Conservation (phyloP, 2,329 filamentous ascomycete species). For the Neonectria sp. region DNA sequence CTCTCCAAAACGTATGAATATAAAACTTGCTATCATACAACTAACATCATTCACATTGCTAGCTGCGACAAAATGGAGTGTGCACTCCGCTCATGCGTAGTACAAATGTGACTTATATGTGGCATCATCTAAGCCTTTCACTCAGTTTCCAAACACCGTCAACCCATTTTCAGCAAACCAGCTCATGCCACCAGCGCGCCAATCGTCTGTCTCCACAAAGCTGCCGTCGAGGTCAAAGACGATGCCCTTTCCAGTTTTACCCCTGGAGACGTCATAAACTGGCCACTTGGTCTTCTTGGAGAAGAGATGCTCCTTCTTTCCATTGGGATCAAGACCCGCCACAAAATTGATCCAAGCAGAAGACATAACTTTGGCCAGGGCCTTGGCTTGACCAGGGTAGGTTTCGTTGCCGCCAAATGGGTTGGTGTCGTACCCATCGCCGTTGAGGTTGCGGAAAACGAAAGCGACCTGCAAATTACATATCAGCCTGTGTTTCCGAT, state of each 20-base stretch:
- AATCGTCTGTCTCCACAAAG: conserved; percentile 49
- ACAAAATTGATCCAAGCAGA: conserved; percentile 53
- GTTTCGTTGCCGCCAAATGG: conserved; percentile 49
- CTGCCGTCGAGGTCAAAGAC: conserved; percentile 48
- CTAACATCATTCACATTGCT: no score
- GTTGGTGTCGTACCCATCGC: conserved; percentile 50
- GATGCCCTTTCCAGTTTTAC: conserved; percentile 43
- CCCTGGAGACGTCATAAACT: conserved; percentile 36
- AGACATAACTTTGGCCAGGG: conserved; percentile 48
- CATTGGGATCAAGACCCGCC: conserved; percentile 46
- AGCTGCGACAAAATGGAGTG: no score
- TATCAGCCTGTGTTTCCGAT: not conserved
- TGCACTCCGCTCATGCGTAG: no score
- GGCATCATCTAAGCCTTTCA: not conserved
- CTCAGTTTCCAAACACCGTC: conserved; percentile 46
- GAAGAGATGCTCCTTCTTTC: conserved; percentile 20
- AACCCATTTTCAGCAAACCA: conserved; percentile 50
- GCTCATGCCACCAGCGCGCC: conserved; percentile 47
- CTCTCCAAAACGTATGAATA: no score
- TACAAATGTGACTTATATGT: no score
- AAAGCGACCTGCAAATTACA: conserved; percentile 52
- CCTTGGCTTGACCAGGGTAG: conserved; percentile 44
- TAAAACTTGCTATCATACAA: no score
- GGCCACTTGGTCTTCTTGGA: conserved; percentile 45
- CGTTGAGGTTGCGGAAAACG: conserved; percentile 56